Evolutionary conservation across 108 stramenopile species (phyloP).

Genomic region (Cylindrotheca fusiformis): DNA sequence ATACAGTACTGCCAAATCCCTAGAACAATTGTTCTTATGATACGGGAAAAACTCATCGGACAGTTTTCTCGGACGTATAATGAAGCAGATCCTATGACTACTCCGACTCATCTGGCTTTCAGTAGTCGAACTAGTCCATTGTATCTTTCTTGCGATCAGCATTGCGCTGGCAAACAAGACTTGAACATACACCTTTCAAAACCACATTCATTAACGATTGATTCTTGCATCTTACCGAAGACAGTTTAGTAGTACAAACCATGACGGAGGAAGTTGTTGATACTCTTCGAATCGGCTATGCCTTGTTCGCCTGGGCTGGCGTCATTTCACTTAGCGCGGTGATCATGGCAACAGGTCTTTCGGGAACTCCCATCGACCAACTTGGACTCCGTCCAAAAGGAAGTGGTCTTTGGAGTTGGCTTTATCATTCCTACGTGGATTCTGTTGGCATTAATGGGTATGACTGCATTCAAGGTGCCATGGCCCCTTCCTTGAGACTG

Average conservation of each 20-base stretch:
- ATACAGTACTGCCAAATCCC: too few relatives aligned
- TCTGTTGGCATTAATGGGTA: slow-evolving; percentile 58
- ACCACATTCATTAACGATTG: too few relatives aligned
- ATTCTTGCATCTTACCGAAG: too few relatives aligned
- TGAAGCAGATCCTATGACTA: too few relatives aligned
- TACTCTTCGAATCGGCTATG: not conserved
- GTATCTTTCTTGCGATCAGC: too few relatives aligned
- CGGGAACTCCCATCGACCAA: slow-evolving; percentile 8
- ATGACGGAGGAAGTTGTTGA: not conserved
- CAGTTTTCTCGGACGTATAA: too few relatives aligned
- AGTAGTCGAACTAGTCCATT: too few relatives aligned
- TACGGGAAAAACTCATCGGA: too few relatives aligned
- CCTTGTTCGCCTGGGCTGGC: not conserved
- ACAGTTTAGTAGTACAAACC: too few relatives aligned
- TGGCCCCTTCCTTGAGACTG: slow-evolving; percentile 53
- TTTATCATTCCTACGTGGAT: slow-evolving; percentile 5
- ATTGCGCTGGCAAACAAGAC: too few relatives aligned
- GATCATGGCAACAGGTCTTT: slow-evolving; percentile 6
- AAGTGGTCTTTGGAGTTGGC: slow-evolving; percentile 21
- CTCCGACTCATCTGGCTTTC: too few relatives aligned
- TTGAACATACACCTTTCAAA: not conserved
- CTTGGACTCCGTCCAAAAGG: slow-evolving; percentile 27
- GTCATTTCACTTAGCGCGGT: slow-evolving; percentile 12
- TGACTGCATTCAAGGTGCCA: slow-evolving; percentile 67
- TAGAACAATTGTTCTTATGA: too few relatives aligned